Base-by-base conservation (phyloP, 345 rosid species). In the Salix exigua region DNA sequence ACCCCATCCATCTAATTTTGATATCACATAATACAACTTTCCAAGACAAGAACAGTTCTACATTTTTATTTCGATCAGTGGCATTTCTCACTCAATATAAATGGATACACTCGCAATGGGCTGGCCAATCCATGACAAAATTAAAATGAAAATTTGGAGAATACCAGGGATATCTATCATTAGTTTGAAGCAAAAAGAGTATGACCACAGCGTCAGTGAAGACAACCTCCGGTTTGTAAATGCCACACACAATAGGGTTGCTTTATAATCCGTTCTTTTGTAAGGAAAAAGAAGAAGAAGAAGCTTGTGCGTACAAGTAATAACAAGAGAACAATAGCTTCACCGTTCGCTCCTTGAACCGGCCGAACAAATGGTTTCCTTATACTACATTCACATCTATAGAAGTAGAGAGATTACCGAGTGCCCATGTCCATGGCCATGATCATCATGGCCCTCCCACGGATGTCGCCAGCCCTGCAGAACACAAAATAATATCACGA, bases 401-500 rank as follows among this genome's bases (percentile, higher is more conserved):
- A 73, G 16, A 5, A 73, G 37, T n/a, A 61, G 61, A 74, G 40
- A 31, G 3, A 55, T 33, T 78, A 78, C 81, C 98, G 88, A 88
- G 75, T 90, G 93, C 71, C 84, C 88, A 76, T 83, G 84, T 16
- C 86, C 92, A 55, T 88, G 92, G 74, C 93, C 94, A 40, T 91
- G 94, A 26, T 40, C 51, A 33, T 67, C 78, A 19, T 76, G 79
- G 23, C 98, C 98, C 33, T 96, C 99, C 99, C 99, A 96, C 6
- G 98, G 99, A 82, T 93, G 99, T 58, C 98, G 78, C 97, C 97
- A 94, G 38, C 98, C 98, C 98, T 94, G 79, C 4, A 72, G 79
- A 31, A 58, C 58, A 67, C 40, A 79, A 9, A 4, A 77, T 16
- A 23, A 68, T 21, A 4, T 33, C 33, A 4, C 7, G 1, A 35